Conservation (phyloP, 192 early-diverging fungal species). For the Rhizophagus sp. region DNA sequence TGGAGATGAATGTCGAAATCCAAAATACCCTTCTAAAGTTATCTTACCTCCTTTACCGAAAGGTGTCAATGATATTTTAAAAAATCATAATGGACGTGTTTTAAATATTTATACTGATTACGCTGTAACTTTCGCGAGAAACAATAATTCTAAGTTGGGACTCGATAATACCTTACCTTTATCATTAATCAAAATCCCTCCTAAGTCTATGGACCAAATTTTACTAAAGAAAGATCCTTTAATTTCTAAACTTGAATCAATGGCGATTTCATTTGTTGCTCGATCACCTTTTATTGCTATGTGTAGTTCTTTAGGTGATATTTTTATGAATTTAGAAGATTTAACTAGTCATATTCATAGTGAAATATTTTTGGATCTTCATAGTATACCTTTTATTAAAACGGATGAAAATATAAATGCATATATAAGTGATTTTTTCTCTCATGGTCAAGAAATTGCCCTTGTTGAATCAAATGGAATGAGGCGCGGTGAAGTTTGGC, state of each 20-base stretch:
- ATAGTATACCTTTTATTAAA: conserved; percentile 20
- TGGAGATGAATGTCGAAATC: not conserved
- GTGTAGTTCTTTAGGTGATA: conserved; percentile 15
- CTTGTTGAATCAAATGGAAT: conserved; percentile 29
- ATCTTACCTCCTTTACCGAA: conserved; percentile 1
- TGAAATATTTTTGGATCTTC: conserved; percentile 17
- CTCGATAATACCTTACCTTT: conserved; percentile 8
- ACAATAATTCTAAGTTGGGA: not conserved
- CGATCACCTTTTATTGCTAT: conserved; percentile 31
- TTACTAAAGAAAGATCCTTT: not conserved
- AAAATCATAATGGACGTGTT: conserved; percentile 11
- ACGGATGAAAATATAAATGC: conserved; percentile 1
- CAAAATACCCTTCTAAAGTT: conserved; percentile 19
- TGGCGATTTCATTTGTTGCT: not conserved
- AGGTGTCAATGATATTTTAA: not conserved
- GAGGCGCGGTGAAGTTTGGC: conserved; percentile 32
- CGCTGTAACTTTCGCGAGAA: conserved; percentile 4
- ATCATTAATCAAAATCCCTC: conserved; percentile 18
- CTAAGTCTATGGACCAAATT: not conserved
- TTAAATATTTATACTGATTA: conserved; percentile 23
- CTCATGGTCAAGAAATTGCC: conserved; percentile 13
- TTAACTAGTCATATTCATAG: conserved; percentile 14
- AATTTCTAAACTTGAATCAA: not conserved
- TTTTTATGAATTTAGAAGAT: conserved; percentile 13
- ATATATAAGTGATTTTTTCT: conserved; percentile 24